phyloP scores from a whole-genome alignment of 306 rosid species.

The Luffa aegyptiaca region DNA sequence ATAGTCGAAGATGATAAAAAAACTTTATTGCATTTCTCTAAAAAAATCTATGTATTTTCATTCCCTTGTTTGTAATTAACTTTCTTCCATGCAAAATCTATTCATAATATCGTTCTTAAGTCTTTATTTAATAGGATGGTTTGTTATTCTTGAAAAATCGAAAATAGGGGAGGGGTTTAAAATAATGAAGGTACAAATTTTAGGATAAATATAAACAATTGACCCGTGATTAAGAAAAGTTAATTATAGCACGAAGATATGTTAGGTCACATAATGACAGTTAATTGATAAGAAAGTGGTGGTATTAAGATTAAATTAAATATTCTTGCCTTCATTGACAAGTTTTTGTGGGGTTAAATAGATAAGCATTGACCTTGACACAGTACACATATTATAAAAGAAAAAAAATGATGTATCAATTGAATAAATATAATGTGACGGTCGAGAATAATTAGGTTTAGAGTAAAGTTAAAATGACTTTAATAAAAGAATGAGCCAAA shows the following conservation, averaged over 20 bases:
- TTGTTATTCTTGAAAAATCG: not conserved
- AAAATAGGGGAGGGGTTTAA: not conserved
- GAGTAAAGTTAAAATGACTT: slow-evolving; percentile 7
- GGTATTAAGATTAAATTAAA: not conserved
- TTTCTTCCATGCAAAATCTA: not conserved
- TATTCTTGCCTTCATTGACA: slow-evolving; percentile 25
- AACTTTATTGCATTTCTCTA: no score
- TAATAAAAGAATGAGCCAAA: slow-evolving; percentile 3
- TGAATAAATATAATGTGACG: slow-evolving; percentile 19
- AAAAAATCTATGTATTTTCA: not conserved
- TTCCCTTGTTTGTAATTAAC: not conserved
- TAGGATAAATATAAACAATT: not conserved
- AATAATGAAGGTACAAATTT: not conserved
- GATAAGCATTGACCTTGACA: slow-evolving; percentile 39
- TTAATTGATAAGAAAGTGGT: not conserved
- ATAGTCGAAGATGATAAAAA: no score
- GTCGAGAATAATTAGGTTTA: slow-evolving; percentile 24
- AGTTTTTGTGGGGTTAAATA: slow-evolving; percentile 28
- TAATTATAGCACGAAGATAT: not conserved
- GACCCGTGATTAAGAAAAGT: not conserved
- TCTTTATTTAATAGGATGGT: no score
- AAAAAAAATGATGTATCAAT: slow-evolving; percentile 10
- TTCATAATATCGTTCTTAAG: no score
- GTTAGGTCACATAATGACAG: not conserved
- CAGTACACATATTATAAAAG: slow-evolving; percentile 7